Evolutionary conservation across 73 alveolate species (phyloP).

Genomic region (Paramecium sonneborni): DNA sequence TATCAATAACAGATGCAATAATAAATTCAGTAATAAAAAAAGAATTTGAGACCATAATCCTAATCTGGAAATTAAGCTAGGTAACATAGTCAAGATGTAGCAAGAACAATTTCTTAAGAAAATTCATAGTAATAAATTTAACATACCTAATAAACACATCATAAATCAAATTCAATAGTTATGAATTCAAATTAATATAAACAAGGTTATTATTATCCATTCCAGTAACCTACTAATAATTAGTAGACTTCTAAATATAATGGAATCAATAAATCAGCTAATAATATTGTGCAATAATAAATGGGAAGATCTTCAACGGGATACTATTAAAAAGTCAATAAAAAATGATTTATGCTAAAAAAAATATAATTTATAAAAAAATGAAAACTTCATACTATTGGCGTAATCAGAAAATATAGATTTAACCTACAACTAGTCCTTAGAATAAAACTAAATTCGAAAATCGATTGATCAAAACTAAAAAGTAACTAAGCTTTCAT

Average conservation of each 20-base stretch:
- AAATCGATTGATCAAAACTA: background rate
- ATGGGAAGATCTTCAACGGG: slow-evolving; percentile 24
- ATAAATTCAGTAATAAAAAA: background rate
- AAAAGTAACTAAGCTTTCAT: background rate
- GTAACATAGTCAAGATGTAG: slow-evolving; percentile 7
- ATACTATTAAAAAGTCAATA: slow-evolving; percentile 34
- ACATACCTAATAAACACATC: slow-evolving; percentile 38
- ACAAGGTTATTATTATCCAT: slow-evolving; percentile 54
- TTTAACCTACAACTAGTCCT: background rate
- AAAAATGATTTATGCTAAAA: slow-evolving; percentile 40
- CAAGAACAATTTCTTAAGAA: slow-evolving; percentile 2
- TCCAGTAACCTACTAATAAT: background rate
- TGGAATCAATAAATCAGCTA: slow-evolving; percentile 46
- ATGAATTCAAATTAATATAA: background rate
- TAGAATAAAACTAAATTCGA: background rate
- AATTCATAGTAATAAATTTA: background rate
- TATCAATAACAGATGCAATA: slow-evolving; percentile 16
- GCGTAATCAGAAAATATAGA: background rate
- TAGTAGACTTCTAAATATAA: background rate
- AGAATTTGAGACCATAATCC: slow-evolving; percentile 5
- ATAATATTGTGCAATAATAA: slow-evolving; percentile 1
- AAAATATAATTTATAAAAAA: background rate
- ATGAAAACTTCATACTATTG: slow-evolving; percentile 7
- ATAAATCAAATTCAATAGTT: slow-evolving; percentile 26
- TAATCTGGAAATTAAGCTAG: background rate